Conservation (phyloP, 2,329 filamentous ascomycete species). For the Hymenoscyphus albidus region DNA sequence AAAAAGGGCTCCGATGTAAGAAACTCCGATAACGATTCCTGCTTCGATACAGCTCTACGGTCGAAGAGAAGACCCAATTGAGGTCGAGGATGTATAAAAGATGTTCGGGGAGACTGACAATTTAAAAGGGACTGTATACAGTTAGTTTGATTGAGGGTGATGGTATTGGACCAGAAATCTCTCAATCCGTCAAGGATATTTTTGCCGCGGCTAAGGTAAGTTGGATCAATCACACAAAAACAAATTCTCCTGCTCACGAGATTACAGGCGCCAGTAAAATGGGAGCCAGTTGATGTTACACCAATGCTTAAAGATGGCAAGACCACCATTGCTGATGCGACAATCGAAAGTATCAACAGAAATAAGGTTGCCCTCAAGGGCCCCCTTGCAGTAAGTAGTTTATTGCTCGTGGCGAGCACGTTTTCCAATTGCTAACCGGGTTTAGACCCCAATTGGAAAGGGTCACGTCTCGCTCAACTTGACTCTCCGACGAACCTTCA, state of each 20-base stretch:
- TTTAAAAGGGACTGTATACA: slow-evolving; percentile 78
- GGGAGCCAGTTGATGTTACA: slow-evolving; percentile 96
- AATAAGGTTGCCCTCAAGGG: slow-evolving; percentile 99
- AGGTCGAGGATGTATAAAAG: slow-evolving; percentile 10
- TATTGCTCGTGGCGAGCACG: slow-evolving; percentile 18
- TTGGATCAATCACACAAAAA: slow-evolving; percentile 8
- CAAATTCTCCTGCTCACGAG: slow-evolving; percentile 23
- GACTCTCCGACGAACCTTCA: slow-evolving; percentile 97
- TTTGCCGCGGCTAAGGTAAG: slow-evolving; percentile 88
- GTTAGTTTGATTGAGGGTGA: slow-evolving; percentile 98
- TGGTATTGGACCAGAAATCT: slow-evolving; percentile 96
- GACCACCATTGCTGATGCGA: slow-evolving; percentile 88
- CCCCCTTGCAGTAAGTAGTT: slow-evolving; percentile 74
- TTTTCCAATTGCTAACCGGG: slow-evolving; percentile 14
- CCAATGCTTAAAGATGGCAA: slow-evolving; percentile 91
- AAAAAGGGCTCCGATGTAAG: slow-evolving; percentile 83
- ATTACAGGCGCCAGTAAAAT: slow-evolving; percentile 77
- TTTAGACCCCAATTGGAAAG: slow-evolving; percentile 89
- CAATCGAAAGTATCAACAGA: slow-evolving; percentile 87
- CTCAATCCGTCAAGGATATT: slow-evolving; percentile 97
- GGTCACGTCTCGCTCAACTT: slow-evolving; percentile 98
- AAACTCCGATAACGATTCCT: slow-evolving; percentile 39
- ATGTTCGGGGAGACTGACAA: slow-evolving; percentile 22
- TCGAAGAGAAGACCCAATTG: slow-evolving; percentile 26
- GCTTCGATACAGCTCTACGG: slow-evolving; percentile 16